These are phyloP conservation scores for Fistulifera pelliculosa DNA, from an alignment of 108 stramenopile species.

Conservation along the genomic window DNA sequence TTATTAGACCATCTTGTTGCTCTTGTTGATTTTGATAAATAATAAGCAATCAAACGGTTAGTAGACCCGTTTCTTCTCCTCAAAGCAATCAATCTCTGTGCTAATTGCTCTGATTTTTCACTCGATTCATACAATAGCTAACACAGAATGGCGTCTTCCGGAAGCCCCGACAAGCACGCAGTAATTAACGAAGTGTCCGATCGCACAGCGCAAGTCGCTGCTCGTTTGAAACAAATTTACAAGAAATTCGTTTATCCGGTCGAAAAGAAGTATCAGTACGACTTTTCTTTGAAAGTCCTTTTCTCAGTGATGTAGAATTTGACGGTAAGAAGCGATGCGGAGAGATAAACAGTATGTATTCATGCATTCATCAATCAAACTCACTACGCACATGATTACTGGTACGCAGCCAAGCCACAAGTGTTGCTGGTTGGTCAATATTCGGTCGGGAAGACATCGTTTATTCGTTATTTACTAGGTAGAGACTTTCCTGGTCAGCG, in stretches of 20 bases:
- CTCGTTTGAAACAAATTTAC: constrained; percentile 72
- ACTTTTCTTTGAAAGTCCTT: constrained; percentile 82
- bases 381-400: not conserved
- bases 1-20: too few species aligned
- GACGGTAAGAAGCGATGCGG: constrained; percentile 37
- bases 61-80: too few species aligned
- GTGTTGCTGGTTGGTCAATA: constrained; percentile 98
- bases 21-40: too few species aligned
- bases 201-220: constrained; percentile 37
- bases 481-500: constrained; percentile 85
- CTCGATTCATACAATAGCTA: too few species aligned
- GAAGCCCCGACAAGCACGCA: not conserved
- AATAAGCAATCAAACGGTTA: too few species aligned
- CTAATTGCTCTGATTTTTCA: too few species aligned
- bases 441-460: constrained; percentile 90
- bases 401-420: constrained; percentile 81
- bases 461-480: constrained; percentile 80
- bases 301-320: constrained; percentile 79
- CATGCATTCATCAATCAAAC: too few species aligned
- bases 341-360: too few species aligned
- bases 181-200: constrained; percentile 24
- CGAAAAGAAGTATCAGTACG: constrained; percentile 77
- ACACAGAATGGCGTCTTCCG: too few species aligned
- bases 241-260: constrained; percentile 65
- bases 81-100: too few species aligned